Percentiles rank a stretch among this genome's conserved stretches.
phyloP scores from a whole-genome alignment of 1,284 basidiomycete genomes.

The Macrocystidia cucumis region DNA sequence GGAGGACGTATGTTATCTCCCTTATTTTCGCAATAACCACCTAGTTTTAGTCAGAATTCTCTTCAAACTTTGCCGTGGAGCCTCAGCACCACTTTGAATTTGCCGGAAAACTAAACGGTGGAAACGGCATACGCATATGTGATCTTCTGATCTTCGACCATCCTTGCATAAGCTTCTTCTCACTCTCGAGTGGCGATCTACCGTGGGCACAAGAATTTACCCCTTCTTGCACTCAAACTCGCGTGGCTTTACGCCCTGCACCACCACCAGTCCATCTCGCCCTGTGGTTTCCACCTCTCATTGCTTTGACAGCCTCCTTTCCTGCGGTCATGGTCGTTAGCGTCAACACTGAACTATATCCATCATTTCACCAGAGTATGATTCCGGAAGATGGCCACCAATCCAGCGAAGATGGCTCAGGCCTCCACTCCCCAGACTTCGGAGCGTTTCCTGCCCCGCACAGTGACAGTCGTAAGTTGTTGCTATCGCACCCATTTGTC shows the following conservation, averaged over 20 bases:
- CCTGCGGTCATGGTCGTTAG: conserved; percentile 42
- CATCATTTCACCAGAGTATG: conserved; percentile 42
- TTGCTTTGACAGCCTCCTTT: conserved; percentile 15
- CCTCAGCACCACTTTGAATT: no score
- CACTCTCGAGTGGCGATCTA: conserved; percentile 18
- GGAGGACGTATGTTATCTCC: no score
- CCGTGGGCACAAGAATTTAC: conserved; percentile 24
- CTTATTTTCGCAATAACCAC: no score
- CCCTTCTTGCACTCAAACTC: conserved; percentile 23
- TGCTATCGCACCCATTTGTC: conserved; percentile 32
- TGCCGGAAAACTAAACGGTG: no score
- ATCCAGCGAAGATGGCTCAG: conserved; percentile 66
- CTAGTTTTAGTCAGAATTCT: no score
- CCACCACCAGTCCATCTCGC: conserved; percentile 12
- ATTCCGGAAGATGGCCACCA: conserved; percentile 55
- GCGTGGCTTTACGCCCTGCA: conserved; percentile 19
- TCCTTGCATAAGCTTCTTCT: conserved; percentile 21
- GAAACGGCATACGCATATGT: no score
- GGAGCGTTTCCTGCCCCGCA: conserved; percentile 38
- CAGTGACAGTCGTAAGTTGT: conserved; percentile 39
- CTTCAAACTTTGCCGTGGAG: no score
- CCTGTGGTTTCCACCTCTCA: conserved; percentile 10
- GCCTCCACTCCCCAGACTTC: conserved; percentile 61
- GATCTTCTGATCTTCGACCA: conserved; percentile 26
- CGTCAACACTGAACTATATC: conserved; percentile 43